Conservation (phyloP, 1,284 basidiomycete genomes). For the Ceratobasidium sp. region DNA sequence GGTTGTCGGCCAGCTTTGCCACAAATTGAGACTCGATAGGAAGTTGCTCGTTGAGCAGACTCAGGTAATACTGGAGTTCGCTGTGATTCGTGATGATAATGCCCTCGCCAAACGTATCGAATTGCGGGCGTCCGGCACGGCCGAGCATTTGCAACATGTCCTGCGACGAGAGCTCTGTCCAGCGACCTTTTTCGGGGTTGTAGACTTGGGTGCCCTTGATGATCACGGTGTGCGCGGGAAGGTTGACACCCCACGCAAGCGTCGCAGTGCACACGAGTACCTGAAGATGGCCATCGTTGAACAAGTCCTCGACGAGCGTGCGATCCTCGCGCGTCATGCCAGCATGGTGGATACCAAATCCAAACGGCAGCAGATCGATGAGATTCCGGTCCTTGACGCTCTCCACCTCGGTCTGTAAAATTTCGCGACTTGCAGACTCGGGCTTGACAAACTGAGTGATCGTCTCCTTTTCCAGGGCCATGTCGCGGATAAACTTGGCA, state of each 20-base stretch:
- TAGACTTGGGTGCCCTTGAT: conserved; percentile 99
- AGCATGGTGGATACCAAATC: conserved; percentile 99
- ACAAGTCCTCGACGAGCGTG: conserved; percentile 93
- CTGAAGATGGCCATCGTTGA: conserved; percentile 92
- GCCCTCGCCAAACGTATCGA: conserved; percentile 97
- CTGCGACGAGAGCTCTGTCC: conserved; percentile 96
- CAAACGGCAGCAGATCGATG: conserved; percentile 93
- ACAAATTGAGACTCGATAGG: conserved; percentile 99
- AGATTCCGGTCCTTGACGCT: conserved; percentile 89
- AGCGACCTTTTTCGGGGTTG: conserved; percentile 98
- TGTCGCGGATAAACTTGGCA: conserved; percentile 93
- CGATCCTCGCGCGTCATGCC: conserved; percentile 97
- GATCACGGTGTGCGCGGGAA: conserved; percentile 98
- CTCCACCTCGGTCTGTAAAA: conserved; percentile 85
- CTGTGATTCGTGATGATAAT: conserved; percentile 99
- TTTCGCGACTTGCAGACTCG: conserved; percentile 89
- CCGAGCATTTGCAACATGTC: conserved; percentile 99
- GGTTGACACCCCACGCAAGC: conserved; percentile 98
- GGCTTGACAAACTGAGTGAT: conserved; percentile 96
- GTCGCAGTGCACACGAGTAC: conserved; percentile 98
- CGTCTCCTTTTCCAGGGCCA: conserved; percentile 96
- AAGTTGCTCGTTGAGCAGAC: conserved; percentile 93
- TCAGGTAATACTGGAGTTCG: conserved; percentile 97
- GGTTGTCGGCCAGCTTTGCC: conserved; percentile 90
- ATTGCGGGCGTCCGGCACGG: conserved; percentile 97